Conservation (phyloP, 495 filamentous ascomycete genomes). For the Tuber borchii region DNA sequence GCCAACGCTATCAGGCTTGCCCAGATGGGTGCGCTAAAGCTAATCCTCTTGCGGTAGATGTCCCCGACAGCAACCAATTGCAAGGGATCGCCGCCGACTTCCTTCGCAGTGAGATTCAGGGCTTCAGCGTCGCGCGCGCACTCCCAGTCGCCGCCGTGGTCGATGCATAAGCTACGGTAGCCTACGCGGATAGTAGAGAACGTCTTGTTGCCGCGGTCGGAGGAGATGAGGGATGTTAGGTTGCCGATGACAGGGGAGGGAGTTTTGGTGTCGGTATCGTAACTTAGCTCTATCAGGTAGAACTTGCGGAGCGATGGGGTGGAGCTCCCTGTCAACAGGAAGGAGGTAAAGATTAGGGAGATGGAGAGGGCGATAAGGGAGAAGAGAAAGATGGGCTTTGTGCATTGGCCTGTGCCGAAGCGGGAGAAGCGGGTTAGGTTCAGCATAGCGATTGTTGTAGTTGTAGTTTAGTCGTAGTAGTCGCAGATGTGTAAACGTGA, state of each 20-base stretch:
- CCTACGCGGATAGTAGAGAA: conserved; percentile 30
- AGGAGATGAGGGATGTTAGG: conserved; percentile 28
- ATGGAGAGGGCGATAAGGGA: conserved; percentile 26
- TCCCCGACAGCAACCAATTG: conserved; percentile 34
- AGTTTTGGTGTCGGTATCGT: conserved; percentile 13
- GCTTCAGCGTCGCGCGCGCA: conserved; percentile 15
- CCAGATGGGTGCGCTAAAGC: conserved; percentile 31
- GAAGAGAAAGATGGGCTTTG: conserved; percentile 37
- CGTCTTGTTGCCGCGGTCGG: conserved; percentile 12
- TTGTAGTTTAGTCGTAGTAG: background rate
- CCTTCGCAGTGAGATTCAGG: conserved; percentile 15
- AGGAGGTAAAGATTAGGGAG: conserved; percentile 44
- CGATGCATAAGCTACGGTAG: conserved; percentile 38
- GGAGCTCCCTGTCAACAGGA: conserved; percentile 39
- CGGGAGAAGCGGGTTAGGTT: conserved; percentile 19
- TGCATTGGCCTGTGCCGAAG: conserved; percentile 20
- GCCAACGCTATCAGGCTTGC: conserved; percentile 18
- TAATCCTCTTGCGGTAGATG: conserved; percentile 33
- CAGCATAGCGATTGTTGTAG: conserved; percentile 4
- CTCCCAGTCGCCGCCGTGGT: conserved; percentile 26
- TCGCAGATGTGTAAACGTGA: background rate
- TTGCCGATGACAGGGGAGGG: conserved; percentile 21
- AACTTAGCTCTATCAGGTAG: conserved; percentile 35
- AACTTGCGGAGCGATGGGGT: conserved; percentile 30
- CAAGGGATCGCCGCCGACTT: conserved; percentile 32